Evolutionary conservation across 1,284 basidiomycete species (phyloP).

Genomic region (Cryptococcus sp.): DNA sequence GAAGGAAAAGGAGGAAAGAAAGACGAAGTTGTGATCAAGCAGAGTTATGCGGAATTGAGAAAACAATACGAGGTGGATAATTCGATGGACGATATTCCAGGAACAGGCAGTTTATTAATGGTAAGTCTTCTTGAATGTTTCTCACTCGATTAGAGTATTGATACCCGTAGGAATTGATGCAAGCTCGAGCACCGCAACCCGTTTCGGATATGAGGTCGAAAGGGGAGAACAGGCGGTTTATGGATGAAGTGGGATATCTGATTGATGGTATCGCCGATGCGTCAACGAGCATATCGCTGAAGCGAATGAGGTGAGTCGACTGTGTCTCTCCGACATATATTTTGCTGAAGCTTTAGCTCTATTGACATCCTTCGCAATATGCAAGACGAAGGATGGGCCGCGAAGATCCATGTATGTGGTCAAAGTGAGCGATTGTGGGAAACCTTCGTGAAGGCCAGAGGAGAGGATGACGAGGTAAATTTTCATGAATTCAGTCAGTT

Average conservation of each 20-base stretch:
- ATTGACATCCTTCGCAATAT: conserved; percentile 39
- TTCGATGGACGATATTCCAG: background rate
- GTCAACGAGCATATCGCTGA: conserved; percentile 11
- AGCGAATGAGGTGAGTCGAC: conserved; percentile 29
- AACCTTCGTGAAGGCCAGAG: conserved; percentile 12
- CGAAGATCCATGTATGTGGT: conserved; percentile 35
- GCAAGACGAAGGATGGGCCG: conserved; percentile 32
- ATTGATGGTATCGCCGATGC: conserved; percentile 31
- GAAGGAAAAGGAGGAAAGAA: background rate
- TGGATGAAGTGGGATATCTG: conserved; percentile 41
- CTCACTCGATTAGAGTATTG: too few relatives aligned
- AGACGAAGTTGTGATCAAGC: conserved; percentile 11
- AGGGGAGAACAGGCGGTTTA: conserved; percentile 43
- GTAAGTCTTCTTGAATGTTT: too few relatives aligned
- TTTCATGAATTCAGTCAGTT: background rate
- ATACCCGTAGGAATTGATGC: conserved; percentile 14
- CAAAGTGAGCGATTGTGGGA: conserved; percentile 36
- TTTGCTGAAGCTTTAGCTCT: conserved; percentile 15
- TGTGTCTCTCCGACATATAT: background rate
- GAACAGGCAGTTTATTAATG: too few relatives aligned
- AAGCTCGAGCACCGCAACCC: conserved; percentile 31
- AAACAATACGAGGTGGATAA: conserved; percentile 41
- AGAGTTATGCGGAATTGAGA: conserved; percentile 41
- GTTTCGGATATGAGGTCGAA: conserved; percentile 42
- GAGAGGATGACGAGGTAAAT: conserved; percentile 24